Conservation (phyloP, 1,284 basidiomycete species). For the Ustilago sp. region DNA sequence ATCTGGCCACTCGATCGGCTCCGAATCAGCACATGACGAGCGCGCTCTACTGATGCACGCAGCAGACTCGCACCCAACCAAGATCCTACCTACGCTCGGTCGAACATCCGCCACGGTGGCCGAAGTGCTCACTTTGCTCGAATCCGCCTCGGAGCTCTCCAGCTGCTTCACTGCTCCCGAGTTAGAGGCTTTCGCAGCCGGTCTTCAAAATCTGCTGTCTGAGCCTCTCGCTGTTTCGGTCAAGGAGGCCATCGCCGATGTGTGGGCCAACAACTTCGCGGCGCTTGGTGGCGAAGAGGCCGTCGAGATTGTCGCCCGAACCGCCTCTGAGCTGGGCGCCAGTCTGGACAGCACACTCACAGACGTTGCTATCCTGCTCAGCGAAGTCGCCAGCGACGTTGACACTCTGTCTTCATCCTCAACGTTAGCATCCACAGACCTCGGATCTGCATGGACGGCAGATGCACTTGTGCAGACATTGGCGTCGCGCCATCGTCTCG, state of each 20-base stretch:
- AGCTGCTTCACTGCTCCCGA: slow-evolving; percentile 40
- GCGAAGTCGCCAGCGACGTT: slow-evolving; percentile 25
- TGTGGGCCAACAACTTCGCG: slow-evolving; percentile 41
- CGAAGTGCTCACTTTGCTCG: slow-evolving; percentile 40
- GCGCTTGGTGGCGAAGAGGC: slow-evolving; percentile 36
- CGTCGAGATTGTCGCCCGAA: slow-evolving; percentile 18
- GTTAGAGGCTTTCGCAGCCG: slow-evolving; percentile 37
- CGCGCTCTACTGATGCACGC: slow-evolving; percentile 39
- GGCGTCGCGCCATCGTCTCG: slow-evolving; percentile 39
- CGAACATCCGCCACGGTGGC: slow-evolving; percentile 46
- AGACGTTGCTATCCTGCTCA: slow-evolving; percentile 38
- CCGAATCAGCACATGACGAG: slow-evolving; percentile 26
- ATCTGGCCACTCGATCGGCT: not conserved
- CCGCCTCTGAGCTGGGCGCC: slow-evolving; percentile 39
- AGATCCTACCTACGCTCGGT: slow-evolving; percentile 41
- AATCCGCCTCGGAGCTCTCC: slow-evolving; percentile 40
- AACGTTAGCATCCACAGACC: slow-evolving; percentile 33
- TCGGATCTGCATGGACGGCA: slow-evolving; percentile 38
- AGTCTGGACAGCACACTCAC: slow-evolving; percentile 46
- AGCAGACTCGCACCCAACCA: slow-evolving; percentile 38
- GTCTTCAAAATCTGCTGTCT: slow-evolving; percentile 40
- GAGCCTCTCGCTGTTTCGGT: slow-evolving; percentile 39
- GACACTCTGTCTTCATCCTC: slow-evolving; percentile 9
- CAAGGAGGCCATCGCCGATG: slow-evolving; percentile 42
- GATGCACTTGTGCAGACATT: slow-evolving; percentile 46